These are phyloP conservation scores for Cladosporium sphaerospermum DNA, from an alignment of 2,329 filamentous ascomycete genomes.

Conservation along the genomic window DNA sequence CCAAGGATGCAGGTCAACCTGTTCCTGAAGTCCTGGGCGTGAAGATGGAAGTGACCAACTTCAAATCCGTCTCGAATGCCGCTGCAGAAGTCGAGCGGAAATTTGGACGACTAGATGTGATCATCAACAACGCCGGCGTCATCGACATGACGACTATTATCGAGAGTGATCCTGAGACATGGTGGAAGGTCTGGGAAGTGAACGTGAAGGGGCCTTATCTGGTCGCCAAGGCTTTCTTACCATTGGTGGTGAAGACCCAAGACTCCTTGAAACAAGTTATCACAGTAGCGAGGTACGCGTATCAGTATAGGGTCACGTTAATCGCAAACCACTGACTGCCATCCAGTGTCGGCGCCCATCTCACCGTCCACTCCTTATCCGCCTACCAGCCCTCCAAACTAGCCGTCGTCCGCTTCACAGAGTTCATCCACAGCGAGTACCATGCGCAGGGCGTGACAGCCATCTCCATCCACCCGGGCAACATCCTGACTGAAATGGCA, in stretches of 20 bases:
- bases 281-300: slow-evolving; percentile 27
- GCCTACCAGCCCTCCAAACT: slow-evolving; percentile 48
- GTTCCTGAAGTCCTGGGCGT: slow-evolving; percentile 39
- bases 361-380: slow-evolving; percentile 39
- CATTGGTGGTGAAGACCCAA: slow-evolving; percentile 35
- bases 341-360: slow-evolving; percentile 36
- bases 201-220: slow-evolving; percentile 52
- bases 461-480: slow-evolving; percentile 37
- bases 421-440: slow-evolving; percentile 46
- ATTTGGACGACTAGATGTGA: slow-evolving; percentile 33
- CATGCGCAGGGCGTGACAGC: slow-evolving; percentile 40
- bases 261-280: slow-evolving; percentile 8
- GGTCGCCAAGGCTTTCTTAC: slow-evolving; percentile 45
- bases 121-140: slow-evolving; percentile 44
- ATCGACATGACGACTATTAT: slow-evolving; percentile 29
- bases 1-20: slow-evolving; percentile 28
- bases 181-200: slow-evolving; percentile 44
- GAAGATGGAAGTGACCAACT: slow-evolving; percentile 37
- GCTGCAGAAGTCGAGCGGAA: slow-evolving; percentile 26
- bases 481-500: slow-evolving; percentile 26
- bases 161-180: slow-evolving; percentile 45
- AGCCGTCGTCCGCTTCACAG: slow-evolving; percentile 48
- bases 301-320: too few relatives aligned
- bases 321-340: slow-evolving; percentile 25
- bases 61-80: slow-evolving; percentile 31